Conservation (phyloP, 345 rosid species). For the Erysimum cheiranthoides region DNA sequence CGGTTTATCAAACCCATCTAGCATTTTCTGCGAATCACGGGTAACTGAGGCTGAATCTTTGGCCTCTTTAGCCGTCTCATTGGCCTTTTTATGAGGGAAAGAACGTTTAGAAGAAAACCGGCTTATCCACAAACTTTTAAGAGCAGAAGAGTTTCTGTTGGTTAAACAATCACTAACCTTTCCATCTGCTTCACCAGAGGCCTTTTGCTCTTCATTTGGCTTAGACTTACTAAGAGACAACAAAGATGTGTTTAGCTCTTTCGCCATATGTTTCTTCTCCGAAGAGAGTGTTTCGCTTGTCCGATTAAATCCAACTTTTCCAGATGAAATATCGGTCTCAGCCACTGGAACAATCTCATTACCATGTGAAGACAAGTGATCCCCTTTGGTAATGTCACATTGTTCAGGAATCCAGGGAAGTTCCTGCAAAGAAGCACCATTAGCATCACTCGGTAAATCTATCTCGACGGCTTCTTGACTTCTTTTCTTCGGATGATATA, state of each 20-base stretch:
- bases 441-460: slow-evolving; percentile 46
- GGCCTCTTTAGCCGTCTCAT: slow-evolving; percentile 16
- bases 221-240: slow-evolving; percentile 52
- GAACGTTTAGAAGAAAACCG: slow-evolving; percentile 62
- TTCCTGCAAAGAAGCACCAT: slow-evolving; percentile 54
- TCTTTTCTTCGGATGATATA: slow-evolving; percentile 60
- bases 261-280: slow-evolving; percentile 46
- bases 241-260: slow-evolving; percentile 49
- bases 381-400: slow-evolving; percentile 46
- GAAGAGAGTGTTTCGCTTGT: slow-evolving; percentile 41
- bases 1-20: slow-evolving; percentile 45
- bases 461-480: slow-evolving; percentile 45
- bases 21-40: slow-evolving; percentile 39
- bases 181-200: slow-evolving; percentile 46
- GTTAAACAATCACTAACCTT: slow-evolving; percentile 44
- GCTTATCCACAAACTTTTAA: slow-evolving; percentile 77
- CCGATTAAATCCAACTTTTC: slow-evolving; percentile 40
- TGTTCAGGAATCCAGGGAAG: slow-evolving; percentile 47
- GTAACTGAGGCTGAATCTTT: slow-evolving; percentile 29
- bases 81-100: slow-evolving; percentile 36
- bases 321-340: slow-evolving; percentile 44
- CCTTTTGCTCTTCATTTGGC: slow-evolving; percentile 31
- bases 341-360: slow-evolving; percentile 43
- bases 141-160: slow-evolving; percentile 54
- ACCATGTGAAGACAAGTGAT: slow-evolving; percentile 46